A percentile compares a stretch with the other conserved stretches of the same genome.
phyloP scores from a whole-genome alignment of 2,329 filamentous ascomycete genomes.

The Arthroderma sp. region DNA sequence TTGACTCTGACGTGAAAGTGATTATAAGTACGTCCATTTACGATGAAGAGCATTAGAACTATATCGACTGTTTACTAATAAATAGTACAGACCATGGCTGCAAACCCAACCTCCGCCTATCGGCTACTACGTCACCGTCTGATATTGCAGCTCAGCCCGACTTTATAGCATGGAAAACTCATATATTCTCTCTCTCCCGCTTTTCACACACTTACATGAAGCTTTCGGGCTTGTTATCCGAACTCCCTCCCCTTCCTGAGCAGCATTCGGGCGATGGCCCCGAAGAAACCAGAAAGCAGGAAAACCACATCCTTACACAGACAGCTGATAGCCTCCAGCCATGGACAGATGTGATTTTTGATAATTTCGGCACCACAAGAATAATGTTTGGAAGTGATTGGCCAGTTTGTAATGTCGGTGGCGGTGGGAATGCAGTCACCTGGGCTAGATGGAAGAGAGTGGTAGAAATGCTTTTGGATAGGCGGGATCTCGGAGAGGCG shows the following conservation, averaged over 20 bases:
- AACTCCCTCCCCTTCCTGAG: constrained; percentile 45
- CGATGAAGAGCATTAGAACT: constrained; percentile 1
- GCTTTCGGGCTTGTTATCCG: constrained; percentile 73
- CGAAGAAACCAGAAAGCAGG: constrained; percentile 22
- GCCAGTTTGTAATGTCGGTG: constrained; percentile 71
- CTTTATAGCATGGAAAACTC: constrained; percentile 56
- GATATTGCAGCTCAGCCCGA: constrained; percentile 37
- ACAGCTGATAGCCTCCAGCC: constrained; percentile 52
- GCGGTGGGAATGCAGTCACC: constrained; percentile 41
- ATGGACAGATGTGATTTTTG: constrained; percentile 60
- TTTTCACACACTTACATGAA: constrained; percentile 68
- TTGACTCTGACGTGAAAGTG: constrained; percentile 46
- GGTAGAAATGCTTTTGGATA: constrained; percentile 50
- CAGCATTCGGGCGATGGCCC: constrained; percentile 10
- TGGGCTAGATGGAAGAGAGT: constrained; percentile 66
- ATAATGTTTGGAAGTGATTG: constrained; percentile 91
- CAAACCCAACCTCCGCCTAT: constrained; percentile 63
- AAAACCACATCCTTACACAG: constrained; percentile 22
- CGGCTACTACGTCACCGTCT: constrained; percentile 19
- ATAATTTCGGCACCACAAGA: constrained; percentile 55
- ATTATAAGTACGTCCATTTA: constrained; percentile 43
- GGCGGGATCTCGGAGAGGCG: constrained; percentile 40
- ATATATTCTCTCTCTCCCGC: constrained; percentile 54
- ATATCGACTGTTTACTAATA: neutral
- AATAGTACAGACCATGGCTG: constrained; percentile 65